These are phyloP conservation scores for Calonectria montana DNA, from an alignment of 2,329 filamentous ascomycete genomes.

Conservation along the genomic window DNA sequence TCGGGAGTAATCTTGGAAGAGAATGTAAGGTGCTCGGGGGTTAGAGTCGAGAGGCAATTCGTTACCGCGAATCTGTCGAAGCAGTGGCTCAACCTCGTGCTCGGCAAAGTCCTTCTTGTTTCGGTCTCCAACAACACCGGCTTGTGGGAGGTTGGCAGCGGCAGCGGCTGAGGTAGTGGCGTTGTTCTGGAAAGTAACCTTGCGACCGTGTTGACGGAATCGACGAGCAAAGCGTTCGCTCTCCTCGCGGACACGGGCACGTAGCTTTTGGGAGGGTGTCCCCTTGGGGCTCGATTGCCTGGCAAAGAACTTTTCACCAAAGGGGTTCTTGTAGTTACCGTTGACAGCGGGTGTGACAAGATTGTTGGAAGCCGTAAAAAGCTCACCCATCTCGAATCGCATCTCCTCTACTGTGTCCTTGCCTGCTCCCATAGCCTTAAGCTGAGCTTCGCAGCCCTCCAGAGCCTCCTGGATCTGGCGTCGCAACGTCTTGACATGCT, in stretches of 20 bases:
- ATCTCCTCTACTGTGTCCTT: constrained; percentile 66
- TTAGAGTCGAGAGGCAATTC: constrained; percentile 65
- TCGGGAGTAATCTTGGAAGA: constrained; percentile 65
- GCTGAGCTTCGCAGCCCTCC: constrained; percentile 60
- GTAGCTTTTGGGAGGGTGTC: constrained; percentile 63
- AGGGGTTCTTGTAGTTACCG: constrained; percentile 67
- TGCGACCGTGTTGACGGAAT: constrained; percentile 63
- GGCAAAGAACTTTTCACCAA: constrained; percentile 63
- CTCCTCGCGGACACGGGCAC: constrained; percentile 63
- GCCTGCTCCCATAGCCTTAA: constrained; percentile 61
- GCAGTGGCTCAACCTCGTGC: constrained; percentile 60
- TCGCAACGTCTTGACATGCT: constrained; percentile 62
- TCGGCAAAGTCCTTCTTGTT: constrained; percentile 61
- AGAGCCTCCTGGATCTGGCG: constrained; percentile 63
- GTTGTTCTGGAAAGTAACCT: constrained; percentile 54
- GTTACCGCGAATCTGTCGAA: constrained; percentile 63
- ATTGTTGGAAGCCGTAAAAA: constrained; percentile 64
- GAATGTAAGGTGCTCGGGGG: constrained; percentile 64
- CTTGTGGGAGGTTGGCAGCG: constrained; percentile 41
- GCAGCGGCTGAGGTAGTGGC: constrained; percentile 34
- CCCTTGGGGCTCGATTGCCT: constrained; percentile 61
- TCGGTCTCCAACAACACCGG: constrained; percentile 48
- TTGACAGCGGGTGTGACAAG: constrained; percentile 65
- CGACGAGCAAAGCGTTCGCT: constrained; percentile 61
- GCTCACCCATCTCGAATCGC: constrained; percentile 64